These are phyloP conservation scores for Botrytis byssoidea DNA, from an alignment of 2,329 filamentous ascomycete genomes.

Conservation along the genomic window DNA sequence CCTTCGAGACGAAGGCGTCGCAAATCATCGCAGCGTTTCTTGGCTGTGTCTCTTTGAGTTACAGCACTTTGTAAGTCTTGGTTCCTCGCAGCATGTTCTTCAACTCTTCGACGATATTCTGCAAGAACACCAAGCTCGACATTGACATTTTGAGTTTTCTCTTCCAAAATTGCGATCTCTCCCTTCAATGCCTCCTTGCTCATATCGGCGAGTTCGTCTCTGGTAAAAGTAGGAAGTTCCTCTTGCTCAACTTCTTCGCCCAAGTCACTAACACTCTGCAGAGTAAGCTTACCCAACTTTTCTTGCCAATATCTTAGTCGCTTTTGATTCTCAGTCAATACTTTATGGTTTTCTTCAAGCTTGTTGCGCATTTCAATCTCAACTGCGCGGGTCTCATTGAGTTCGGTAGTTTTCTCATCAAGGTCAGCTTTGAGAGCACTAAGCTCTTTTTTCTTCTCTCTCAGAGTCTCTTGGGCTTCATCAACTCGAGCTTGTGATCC, in stretches of 20 bases:
- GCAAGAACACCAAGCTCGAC: constrained; percentile 87
- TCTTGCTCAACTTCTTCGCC: constrained; percentile 53
- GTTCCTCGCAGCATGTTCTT: constrained; percentile 79
- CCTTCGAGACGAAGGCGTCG: constrained; percentile 87
- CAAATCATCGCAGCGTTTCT: constrained; percentile 89
- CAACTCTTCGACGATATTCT: constrained; percentile 82
- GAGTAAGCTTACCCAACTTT: constrained; percentile 76
- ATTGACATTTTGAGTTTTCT: constrained; percentile 78
- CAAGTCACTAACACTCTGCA: constrained; percentile 79
- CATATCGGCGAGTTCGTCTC: constrained; percentile 65
- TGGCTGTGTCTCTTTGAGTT: constrained; percentile 75
- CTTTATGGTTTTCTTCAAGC: constrained; percentile 93
- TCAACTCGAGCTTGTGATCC: constrained; percentile 72
- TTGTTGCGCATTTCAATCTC: constrained; percentile 99
- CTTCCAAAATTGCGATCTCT: constrained; percentile 64
- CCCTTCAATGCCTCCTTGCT: constrained; percentile 63
- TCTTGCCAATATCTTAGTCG: constrained; percentile 83
- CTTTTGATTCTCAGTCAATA: constrained; percentile 80
- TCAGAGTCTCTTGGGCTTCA: constrained; percentile 75
- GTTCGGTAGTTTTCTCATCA: constrained; percentile 78
- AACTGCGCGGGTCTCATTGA: constrained; percentile 82
- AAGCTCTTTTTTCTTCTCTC: constrained; percentile 77
- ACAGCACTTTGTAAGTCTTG: constrained; percentile 80
- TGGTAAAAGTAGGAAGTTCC: constrained; percentile 75
- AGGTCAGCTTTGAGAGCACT: constrained; percentile 77